A percentile compares a stretch with the other conserved stretches of the same genome.
These are phyloP conservation scores for Eragrostis nindensis DNA, from an alignment of 176 grass and related monocot species.

Conservation along the genomic window DNA sequence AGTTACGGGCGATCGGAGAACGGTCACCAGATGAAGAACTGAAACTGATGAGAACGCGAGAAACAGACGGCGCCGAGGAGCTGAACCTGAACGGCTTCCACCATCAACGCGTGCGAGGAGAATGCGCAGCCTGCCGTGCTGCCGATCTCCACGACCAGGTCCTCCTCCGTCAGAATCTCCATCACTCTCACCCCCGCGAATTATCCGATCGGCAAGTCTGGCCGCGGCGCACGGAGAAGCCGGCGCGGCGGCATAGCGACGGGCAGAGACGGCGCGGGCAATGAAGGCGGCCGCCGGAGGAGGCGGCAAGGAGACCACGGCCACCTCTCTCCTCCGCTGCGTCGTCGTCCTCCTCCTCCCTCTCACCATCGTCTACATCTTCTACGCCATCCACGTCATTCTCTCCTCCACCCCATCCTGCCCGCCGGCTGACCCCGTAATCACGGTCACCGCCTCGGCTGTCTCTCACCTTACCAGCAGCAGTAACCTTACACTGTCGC, in stretches of 20 bases:
- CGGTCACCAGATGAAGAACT: not conserved
- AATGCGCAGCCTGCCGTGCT: conserved; percentile 26
- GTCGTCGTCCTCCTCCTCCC: conserved; percentile 67
- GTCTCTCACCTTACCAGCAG: conserved; percentile 36
- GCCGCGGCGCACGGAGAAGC: not conserved
- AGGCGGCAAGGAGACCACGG: conserved; percentile 51
- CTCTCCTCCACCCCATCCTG: conserved; percentile 56
- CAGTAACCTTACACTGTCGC: not conserved
- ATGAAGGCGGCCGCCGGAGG: conserved; percentile 52
- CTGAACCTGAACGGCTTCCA: conserved; percentile 30
- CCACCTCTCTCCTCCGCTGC: conserved; percentile 54
- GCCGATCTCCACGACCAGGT: conserved; percentile 1
- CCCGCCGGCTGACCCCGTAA: conserved; percentile 17
- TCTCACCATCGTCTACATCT: conserved; percentile 64
- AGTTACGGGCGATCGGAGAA: not conserved
- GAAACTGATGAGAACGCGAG: not conserved
- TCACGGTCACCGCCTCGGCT: not conserved
- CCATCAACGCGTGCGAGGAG: conserved; percentile 29
- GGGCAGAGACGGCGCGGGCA: conserved; percentile 39
- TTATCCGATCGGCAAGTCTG: not conserved
- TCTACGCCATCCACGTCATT: conserved; percentile 82
- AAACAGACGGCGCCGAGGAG: conserved; percentile 25
- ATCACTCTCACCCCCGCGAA: not conserved
- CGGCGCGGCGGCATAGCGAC: not conserved
- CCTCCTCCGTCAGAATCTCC: not conserved